Base-by-base conservation (phyloP, 768 basidiomycete genomes). In the Macrolepiota dolichaula region DNA sequence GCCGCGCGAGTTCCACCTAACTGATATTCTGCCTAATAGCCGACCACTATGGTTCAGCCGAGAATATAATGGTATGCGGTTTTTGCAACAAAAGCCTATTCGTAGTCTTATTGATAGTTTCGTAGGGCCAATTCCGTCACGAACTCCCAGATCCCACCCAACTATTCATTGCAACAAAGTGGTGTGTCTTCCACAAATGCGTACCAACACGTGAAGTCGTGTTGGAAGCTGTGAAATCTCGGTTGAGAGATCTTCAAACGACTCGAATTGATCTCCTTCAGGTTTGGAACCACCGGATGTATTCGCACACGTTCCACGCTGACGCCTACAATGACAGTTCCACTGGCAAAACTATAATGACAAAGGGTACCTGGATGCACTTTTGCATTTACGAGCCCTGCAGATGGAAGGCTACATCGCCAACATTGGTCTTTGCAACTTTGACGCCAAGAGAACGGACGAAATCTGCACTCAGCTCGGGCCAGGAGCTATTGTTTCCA, bases 1-100 rank as follows among this genome's bases (percentile, higher is more conserved):
- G 46, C 29, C 49, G 7, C 29, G 29, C 36, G 44, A 56, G 29
- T 2, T 22, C n/a, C 32, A 44, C 37, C 5, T 40, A 22, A 51
- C n/a, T 63, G 51, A 62, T 57, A n/a, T 51, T 53, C 32, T 53
- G 24, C 56, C 55, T 49, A 55, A 57, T 61, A 91, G 92, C 92
- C 67, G 92, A 94, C 76, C 92, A 94, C 74, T 94, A 94, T 77
- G 92, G 92, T 15, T 84, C 86, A 67, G 84, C 92, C 22, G 92
- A 94, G 71, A 82, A 90, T 62, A 82, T 92, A 62, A 93, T 90
- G 64, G 92, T 92, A 73, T 57, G 84, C 72, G 47, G 40, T 61
- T 40, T n/a, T 62, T 58, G 52, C 25, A 19, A 9, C 22, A 11
- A 12, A 22, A 49, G 12, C 24, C 15, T 19, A 12, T 24, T 24